Evolutionary conservation across 768 basidiomycete genomes (phyloP).

Genomic region (Boletellus ananiceps): DNA sequence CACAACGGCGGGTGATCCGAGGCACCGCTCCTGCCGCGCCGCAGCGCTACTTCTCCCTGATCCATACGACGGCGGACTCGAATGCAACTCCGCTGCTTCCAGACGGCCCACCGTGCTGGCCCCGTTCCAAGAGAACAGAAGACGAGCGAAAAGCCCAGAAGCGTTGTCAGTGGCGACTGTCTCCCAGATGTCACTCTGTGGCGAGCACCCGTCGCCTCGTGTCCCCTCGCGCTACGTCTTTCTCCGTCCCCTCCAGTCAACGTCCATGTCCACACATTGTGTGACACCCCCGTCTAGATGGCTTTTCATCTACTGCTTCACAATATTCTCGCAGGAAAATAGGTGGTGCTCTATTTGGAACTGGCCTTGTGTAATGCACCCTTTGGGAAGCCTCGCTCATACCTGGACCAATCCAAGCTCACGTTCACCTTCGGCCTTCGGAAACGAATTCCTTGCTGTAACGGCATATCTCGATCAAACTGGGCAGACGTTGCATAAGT

Average conservation of each 20-base stretch:
- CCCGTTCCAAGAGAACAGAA: conserved; percentile 2
- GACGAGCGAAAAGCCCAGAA: neutral
- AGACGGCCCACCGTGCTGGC: conserved; percentile 1
- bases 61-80: neutral
- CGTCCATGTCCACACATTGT: conserved; percentile 18
- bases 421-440: too few relatives aligned
- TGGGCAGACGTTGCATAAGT: too few relatives aligned
- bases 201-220: conserved; percentile 13
- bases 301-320: neutral
- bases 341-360: too few relatives aligned
- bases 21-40: neutral
- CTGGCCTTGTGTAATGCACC: too few relatives aligned
- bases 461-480: too few relatives aligned
- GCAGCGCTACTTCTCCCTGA: conserved; percentile 4
- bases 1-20: neutral
- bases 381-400: too few relatives aligned
- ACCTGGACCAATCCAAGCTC: too few relatives aligned
- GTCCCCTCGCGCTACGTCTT: conserved; percentile 7
- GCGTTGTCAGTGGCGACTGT: neutral
- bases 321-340: neutral
- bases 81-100: conserved; percentile 10
- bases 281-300: conserved; percentile 9
- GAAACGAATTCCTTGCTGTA: too few relatives aligned
- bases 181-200: conserved; percentile 8
- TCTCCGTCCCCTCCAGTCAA: conserved; percentile 14